These are phyloP conservation scores for Leishmania turanica DNA, from an alignment of 208 protist species.

Conservation along the genomic window DNA sequence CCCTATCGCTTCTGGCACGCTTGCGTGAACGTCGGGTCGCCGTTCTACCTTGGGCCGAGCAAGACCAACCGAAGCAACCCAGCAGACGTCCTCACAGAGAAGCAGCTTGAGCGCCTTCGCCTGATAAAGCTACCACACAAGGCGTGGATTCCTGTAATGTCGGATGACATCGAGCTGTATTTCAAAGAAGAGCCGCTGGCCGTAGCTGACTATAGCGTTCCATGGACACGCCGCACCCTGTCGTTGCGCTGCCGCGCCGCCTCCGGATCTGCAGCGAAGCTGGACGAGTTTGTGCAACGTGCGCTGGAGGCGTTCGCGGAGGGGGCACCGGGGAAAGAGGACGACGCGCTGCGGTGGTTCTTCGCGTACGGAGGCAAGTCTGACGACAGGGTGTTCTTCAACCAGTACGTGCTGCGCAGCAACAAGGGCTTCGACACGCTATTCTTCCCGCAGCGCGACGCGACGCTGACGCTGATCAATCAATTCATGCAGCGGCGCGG, in stretches of 20 bases:
- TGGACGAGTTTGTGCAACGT: slow-evolving; percentile 22
- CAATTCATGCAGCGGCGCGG: slow-evolving; percentile 75
- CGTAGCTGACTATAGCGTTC: neutral
- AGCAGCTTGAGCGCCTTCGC: slow-evolving; percentile 11
- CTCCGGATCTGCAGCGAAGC: neutral
- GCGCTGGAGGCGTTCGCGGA: slow-evolving; percentile 31
- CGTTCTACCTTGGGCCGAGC: neutral
- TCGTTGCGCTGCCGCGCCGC: slow-evolving; percentile 16
- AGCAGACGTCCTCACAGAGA: neutral
- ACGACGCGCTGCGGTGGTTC: slow-evolving; percentile 10
- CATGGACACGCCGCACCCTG: slow-evolving; percentile 13
- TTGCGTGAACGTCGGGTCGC: neutral
- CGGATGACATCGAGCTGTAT: slow-evolving; percentile 8
- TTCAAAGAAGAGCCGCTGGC: neutral
- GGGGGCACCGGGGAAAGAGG: slow-evolving; percentile 2
- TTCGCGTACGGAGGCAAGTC: slow-evolving; percentile 22
- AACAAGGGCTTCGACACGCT: slow-evolving; percentile 87
- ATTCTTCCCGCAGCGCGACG: slow-evolving; percentile 79
- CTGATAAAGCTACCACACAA: slow-evolving; percentile 4
- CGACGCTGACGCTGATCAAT: slow-evolving; percentile 76
- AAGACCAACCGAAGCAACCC: neutral
- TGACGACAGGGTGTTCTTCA: slow-evolving; percentile 43
- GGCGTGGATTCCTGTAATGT: slow-evolving; percentile 3
- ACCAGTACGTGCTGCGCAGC: slow-evolving; percentile 70
- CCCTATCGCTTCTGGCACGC: slow-evolving; percentile 21